Conservation (phyloP, 805 yeast species). For the Kluyveromyces lactis region DNA sequence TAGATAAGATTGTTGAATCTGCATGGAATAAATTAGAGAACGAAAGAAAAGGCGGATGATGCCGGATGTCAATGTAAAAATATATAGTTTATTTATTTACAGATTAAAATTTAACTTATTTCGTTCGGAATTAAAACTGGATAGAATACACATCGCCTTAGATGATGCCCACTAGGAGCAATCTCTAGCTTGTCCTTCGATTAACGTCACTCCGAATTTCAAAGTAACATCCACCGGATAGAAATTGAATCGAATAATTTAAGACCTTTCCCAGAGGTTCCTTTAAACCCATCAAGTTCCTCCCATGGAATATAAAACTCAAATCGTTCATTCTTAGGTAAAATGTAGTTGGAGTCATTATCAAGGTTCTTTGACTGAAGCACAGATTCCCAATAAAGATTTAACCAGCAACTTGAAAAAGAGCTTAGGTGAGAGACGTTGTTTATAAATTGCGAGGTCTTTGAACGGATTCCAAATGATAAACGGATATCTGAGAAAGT, state of each 20-base stretch:
- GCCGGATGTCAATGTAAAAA: background rate
- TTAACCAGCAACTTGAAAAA: slow-evolving; percentile 35
- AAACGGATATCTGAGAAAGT: slow-evolving; percentile 18
- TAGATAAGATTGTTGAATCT: slow-evolving; percentile 43
- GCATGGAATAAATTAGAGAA: slow-evolving; percentile 38
- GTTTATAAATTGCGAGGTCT: slow-evolving; percentile 11
- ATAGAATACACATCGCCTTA: background rate
- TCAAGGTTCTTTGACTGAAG: slow-evolving; percentile 12
- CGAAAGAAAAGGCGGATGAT: slow-evolving; percentile 46
- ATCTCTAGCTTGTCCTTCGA: no score
- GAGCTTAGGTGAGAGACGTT: slow-evolving; percentile 15
- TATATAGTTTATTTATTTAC: background rate
- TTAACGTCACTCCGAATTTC: no score
- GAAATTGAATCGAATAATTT: slow-evolving; percentile 44
- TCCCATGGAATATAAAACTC: slow-evolving; percentile 32
- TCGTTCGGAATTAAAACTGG: background rate
- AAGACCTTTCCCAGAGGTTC: slow-evolving; percentile 46
- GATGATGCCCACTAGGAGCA: no score
- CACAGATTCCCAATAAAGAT: slow-evolving; percentile 35
- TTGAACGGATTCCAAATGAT: slow-evolving; percentile 16
- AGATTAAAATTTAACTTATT: no score
- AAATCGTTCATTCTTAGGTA: slow-evolving; percentile 5
- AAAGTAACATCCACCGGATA: slow-evolving; percentile 21
- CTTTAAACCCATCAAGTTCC: slow-evolving; percentile 61
- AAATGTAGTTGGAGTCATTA: slow-evolving; percentile 5